phyloP scores from a whole-genome alignment of 345 rosid species.

The Heritiera fomes region DNA sequence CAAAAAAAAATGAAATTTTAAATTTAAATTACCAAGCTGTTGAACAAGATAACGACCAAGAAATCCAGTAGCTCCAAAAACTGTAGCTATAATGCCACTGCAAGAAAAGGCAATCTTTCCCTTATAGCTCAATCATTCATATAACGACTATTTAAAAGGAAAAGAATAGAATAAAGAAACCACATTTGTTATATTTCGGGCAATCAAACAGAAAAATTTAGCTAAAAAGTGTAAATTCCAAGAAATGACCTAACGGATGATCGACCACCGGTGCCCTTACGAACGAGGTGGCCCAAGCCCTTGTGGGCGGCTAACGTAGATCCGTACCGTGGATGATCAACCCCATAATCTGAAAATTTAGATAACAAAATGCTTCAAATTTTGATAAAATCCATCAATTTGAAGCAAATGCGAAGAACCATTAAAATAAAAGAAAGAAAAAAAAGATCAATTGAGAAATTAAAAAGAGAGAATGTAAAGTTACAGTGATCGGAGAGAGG shows the following conservation, averaged over 20 bases:
- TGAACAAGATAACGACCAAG: conserved; percentile 98
- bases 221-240: neutral
- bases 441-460: neutral
- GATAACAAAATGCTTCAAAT: neutral
- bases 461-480: conserved; percentile 2
- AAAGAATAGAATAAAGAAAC: neutral
- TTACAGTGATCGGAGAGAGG: conserved; percentile 61
- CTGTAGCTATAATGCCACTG: conserved; percentile 96
- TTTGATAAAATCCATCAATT: neutral
- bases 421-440: neutral
- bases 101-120: conserved; percentile 17
- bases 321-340: conserved; percentile 57
- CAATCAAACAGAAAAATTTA: neutral
- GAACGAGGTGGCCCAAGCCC: conserved; percentile 80
- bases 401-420: neutral
- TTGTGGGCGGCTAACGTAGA: conserved; percentile 64
- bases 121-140: conserved; percentile 3
- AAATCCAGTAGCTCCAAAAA: conserved; percentile 97
- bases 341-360: conserved; percentile 51
- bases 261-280: conserved; percentile 99
- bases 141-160: neutral
- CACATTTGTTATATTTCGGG: neutral
- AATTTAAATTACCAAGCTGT: conserved; percentile 77
- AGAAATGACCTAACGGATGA: conserved; percentile 83
- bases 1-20: no score